phyloP scores from a whole-genome alignment of 2,329 filamentous ascomycete species.

The Albophoma yamanashiensis region DNA sequence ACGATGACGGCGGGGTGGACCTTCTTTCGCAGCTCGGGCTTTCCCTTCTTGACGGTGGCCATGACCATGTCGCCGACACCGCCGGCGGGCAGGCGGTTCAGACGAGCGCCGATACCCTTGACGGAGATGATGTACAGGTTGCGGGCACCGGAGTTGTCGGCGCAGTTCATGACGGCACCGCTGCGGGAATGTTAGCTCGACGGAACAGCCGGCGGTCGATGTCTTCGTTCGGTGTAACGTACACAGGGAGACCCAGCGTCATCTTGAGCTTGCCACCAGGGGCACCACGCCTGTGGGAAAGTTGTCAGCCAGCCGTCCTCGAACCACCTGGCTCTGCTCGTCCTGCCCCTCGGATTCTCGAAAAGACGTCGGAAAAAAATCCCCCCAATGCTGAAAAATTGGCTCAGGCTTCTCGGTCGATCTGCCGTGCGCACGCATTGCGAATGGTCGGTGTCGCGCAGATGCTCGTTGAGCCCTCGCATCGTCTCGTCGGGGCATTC shows the following conservation, averaged over 20 bases:
- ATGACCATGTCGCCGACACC: conserved; percentile 99
- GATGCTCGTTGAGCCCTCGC: background rate
- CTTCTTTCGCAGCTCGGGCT: conserved; percentile 99
- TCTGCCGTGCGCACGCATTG: background rate
- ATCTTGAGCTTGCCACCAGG: conserved; percentile 99
- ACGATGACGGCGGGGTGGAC: conserved; percentile 99
- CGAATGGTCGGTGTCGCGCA: background rate
- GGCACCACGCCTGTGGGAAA: conserved; percentile 59
- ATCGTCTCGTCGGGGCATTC: conserved; percentile 1
- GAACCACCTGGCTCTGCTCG: background rate
- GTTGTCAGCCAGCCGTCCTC: conserved; percentile 1
- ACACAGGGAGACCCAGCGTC: conserved; percentile 99
- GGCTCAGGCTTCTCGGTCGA: background rate
- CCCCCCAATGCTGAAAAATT: background rate
- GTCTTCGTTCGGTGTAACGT: conserved; percentile 34
- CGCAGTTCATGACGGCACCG: conserved; percentile 99
- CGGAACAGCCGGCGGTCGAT: background rate
- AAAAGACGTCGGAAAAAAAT: conserved; percentile 1
- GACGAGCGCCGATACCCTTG: conserved; percentile 94
- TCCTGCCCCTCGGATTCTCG: conserved; percentile 1
- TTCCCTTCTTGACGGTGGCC: conserved; percentile 99
- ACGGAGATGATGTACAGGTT: conserved; percentile 99
- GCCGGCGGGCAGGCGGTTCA: conserved; percentile 93
- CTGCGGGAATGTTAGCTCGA: conserved; percentile 34
- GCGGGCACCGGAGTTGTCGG: conserved; percentile 96